Base-by-base conservation (phyloP, 2,329 filamentous ascomycete species). In the Trichoderma endophyticum region DNA sequence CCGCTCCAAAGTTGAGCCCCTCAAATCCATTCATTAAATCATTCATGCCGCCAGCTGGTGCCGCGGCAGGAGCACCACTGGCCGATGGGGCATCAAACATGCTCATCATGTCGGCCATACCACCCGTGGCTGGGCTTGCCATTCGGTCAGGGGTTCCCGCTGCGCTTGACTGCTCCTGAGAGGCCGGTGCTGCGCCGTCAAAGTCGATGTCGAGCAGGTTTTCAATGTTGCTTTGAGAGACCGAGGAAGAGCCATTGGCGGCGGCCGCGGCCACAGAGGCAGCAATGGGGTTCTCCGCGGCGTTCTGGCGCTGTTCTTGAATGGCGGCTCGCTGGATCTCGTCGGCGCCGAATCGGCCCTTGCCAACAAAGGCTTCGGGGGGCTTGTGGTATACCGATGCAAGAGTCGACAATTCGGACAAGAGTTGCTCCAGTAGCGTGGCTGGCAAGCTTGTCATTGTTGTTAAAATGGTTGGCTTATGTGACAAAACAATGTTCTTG, bases 351-450 rank as follows among this genome's bases (percentile, higher is more conserved):
- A 93, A 98, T 59, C 95, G 91, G 56, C 96, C 96, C 83, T 97
- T 94, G 76, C 96, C 96, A 72, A 99, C 92, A 82, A 99, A 99
- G n/a, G 95, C 94, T 87, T 97, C 94, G 59, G 96, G 95, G 9
- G 95, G 95, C 84, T 97, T 98, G 88, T 99, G 96, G 83, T 99
- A 99, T 26, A 99, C 96, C 1, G 95, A 98, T 8, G 96, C 94
- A 34, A 99, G 88, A 11, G 96, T 98, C 14, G 95, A 98, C 36
- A 99, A 89, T 81, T 99, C 95, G 11, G 88, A 87, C 9, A 99
- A 89, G n/a, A 99, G 90, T 81, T 94, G 91, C 73, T 99, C 95
- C 57, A 99, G 88, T 7, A 99, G 87, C 39, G 91, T 86, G 6
- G 92, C 88, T 2, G 96, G 94, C 34, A 98, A 87, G 71, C 93